These are phyloP conservation scores for Tetrapisispora iriomotensis DNA, from an alignment of 805 yeast species.

Conservation along the genomic window DNA sequence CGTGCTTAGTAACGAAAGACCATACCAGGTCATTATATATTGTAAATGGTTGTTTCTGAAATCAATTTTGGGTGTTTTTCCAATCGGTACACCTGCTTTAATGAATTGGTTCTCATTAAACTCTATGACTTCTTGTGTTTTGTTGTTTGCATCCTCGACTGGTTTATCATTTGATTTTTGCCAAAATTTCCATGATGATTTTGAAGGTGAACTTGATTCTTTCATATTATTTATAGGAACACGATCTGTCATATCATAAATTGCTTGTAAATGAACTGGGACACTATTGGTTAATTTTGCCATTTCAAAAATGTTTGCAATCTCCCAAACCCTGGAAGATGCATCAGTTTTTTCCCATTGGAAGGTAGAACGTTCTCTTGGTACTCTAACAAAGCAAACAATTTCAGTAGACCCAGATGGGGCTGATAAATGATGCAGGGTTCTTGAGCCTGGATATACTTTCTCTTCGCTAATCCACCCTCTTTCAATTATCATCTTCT, in stretches of 20 bases:
- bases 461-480: conserved; percentile 83
- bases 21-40: conserved; percentile 92
- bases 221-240: conserved; percentile 12
- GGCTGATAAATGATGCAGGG: conserved; percentile 56
- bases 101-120: conserved; percentile 50
- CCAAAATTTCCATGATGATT: conserved; percentile 27
- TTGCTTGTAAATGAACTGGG: conserved; percentile 68
- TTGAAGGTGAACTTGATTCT: too few relatives aligned
- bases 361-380: conserved; percentile 49
- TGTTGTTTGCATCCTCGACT: not conserved
- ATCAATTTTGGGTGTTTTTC: conserved; percentile 69
- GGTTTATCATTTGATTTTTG: not conserved
- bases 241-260: conserved; percentile 57
- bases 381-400: conserved; percentile 62
- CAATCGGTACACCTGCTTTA: conserved; percentile 84
- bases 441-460: conserved; percentile 45
- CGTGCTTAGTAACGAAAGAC: conserved; percentile 64
- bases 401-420: conserved; percentile 63
- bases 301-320: conserved; percentile 77
- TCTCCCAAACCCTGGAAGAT: conserved; percentile 61
- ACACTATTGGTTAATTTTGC: conserved; percentile 46
- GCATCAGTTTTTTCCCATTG: conserved; percentile 65
- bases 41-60: conserved; percentile 85
- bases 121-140: conserved; percentile 24
- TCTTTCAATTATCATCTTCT: conserved; percentile 72